These are phyloP conservation scores for Larix sibirica DNA, from an alignment of 83 land plant species.

Conservation along the genomic window DNA sequence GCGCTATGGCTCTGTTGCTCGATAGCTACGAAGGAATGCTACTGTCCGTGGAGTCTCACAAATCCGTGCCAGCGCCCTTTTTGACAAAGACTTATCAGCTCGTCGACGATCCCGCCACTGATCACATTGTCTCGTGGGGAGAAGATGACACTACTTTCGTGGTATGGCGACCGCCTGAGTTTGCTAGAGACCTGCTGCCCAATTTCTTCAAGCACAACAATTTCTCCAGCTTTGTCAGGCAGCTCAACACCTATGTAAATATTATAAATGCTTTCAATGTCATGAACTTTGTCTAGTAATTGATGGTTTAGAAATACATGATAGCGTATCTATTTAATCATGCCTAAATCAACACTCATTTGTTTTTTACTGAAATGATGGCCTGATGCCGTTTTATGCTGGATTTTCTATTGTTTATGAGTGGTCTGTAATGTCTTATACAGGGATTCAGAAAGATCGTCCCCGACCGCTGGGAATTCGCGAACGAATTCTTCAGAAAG, in stretches of 20 bases:
- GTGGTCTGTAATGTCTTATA: neutral
- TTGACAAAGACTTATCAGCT: constrained; percentile 65
- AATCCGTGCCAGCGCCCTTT: constrained; percentile 51
- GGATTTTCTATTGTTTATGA: neutral
- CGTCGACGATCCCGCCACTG: constrained; percentile 52
- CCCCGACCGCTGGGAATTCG: constrained; percentile 67
- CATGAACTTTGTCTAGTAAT: neutral
- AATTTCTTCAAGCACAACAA: constrained; percentile 78
- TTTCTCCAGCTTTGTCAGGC: constrained; percentile 68
- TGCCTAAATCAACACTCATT: too few species aligned
- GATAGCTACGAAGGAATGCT: constrained; percentile 14
- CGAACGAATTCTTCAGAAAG: constrained; percentile 48
- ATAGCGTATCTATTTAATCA: too few species aligned
- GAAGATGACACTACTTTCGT: constrained; percentile 59
- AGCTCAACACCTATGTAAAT: constrained; percentile 72
- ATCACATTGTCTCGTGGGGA: constrained; percentile 64
- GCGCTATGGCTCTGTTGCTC: neutral
- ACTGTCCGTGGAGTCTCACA: constrained; percentile 24
- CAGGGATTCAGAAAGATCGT: constrained; percentile 63
- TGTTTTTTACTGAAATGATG: too few species aligned
- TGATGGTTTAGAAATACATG: too few species aligned
- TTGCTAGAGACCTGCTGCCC: constrained; percentile 57
- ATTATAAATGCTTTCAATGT: neutral
- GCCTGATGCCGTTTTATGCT: too few species aligned
- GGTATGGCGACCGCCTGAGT: constrained; percentile 62